Base-by-base conservation (phyloP, 169 alveolate species). In the Cryptosporidium parvum region DNA sequence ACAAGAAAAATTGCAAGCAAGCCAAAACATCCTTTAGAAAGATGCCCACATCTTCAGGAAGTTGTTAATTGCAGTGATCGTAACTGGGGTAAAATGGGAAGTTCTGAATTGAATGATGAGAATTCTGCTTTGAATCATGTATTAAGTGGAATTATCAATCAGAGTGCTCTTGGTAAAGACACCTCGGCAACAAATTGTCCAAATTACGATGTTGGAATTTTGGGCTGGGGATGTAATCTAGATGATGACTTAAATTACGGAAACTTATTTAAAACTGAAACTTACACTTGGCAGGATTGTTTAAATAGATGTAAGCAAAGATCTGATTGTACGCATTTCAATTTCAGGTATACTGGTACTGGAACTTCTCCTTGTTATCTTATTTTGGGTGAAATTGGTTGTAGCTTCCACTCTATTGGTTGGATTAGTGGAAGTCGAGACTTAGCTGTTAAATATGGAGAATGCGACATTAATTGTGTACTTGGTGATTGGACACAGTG, bases 401-500 rank as follows among this genome's bases (percentile, higher is more conserved):
- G 89, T 31, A 62, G 75, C 21, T 80, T 80, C 67, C 89, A 80
- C 68, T 39, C 89, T 14, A 23, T 80, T 39, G 75, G 75, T 1
- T 80, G 89, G 89, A 65, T 80, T 16, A 80, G 89, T 1, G 89
- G 89, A 14, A 62, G 69, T n/a, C 35, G 12, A 42, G 52, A 80
- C 1, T 29, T 65, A 21, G 53, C 14, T 12, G 39, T 80, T 16
- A 62, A 42, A 39, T 80, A 80, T n/a, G 89, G 75, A 26, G 89
- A 80, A n/a, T 80, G 89, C 1, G 75, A 59, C 37, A 44, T 80
- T 33, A 80, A 67, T 10, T 80, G 89, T 48, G 89, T 80, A 0
- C 51, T 80, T n/a, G 89, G 89, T 9, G 75, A 80, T n/a, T 80
- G 89, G 89, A 21, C 89, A 23, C 21, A 45, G 26, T 80, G 89